These are phyloP conservation scores for Picea abies DNA, from an alignment of 83 land plant genomes.

Conservation along the genomic window DNA sequence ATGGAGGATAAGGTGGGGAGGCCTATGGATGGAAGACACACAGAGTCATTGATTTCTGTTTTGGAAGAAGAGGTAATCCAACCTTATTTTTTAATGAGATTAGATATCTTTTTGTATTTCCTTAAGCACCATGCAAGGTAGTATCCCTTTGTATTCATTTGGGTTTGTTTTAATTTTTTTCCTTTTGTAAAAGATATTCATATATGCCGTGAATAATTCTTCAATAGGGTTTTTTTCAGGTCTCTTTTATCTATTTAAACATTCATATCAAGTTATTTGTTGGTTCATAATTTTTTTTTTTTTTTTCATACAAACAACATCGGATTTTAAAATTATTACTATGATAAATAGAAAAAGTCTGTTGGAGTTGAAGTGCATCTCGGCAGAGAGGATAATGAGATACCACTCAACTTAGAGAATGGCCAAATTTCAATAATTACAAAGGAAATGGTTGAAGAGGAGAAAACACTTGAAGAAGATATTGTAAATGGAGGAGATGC, in stretches of 20 bases:
- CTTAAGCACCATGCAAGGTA: no score
- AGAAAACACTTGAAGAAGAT: no score
- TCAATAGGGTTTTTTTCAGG: neutral
- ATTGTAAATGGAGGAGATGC: no score
- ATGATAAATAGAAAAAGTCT: neutral
- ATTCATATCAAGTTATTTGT: neutral
- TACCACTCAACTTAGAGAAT: slow-evolving; percentile 22
- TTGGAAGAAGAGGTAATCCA: neutral
- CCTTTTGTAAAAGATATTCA: no score
- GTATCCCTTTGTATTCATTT: no score
- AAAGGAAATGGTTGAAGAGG: no score
- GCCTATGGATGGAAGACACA: neutral
- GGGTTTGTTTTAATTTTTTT: no score
- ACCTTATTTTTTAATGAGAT: neutral
- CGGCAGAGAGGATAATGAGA: neutral
- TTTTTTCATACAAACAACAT: neutral
- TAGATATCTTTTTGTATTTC: no score
- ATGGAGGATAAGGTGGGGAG: neutral
- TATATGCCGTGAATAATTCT: no score
- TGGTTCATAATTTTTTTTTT: neutral
- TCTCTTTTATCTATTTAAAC: neutral
- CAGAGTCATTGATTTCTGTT: neutral
- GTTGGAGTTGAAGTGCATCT: neutral
- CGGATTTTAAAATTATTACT: neutral
- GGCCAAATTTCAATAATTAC: slow-evolving; percentile 22